A percentile compares a stretch with the other conserved stretches of the same genome.
Evolutionary conservation across 768 basidiomycete species (phyloP).

Genomic region (Myochromella boudieri): DNA sequence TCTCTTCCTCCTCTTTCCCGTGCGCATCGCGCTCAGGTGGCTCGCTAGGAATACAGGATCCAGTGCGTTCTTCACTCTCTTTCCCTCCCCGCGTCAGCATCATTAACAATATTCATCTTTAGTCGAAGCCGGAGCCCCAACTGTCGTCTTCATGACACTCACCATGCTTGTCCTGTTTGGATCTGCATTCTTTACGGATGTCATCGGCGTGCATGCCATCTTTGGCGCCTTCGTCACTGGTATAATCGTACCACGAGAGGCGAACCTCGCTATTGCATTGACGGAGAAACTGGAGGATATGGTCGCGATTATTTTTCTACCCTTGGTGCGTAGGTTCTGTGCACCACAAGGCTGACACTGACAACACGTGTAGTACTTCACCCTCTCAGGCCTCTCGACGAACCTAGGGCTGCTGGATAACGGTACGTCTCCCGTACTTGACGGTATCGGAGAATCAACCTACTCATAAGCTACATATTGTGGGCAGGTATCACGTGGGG

Average conservation of each 20-base stretch:
- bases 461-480: background rate
- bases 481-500: conserved; percentile 77
- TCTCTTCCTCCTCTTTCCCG: conserved; percentile 69
- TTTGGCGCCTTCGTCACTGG: conserved; percentile 89
- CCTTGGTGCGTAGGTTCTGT: conserved; percentile 48
- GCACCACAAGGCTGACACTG: background rate
- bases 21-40: conserved; percentile 63
- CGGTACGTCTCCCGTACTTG: conserved; percentile 45
- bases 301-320: conserved; percentile 86
- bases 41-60: conserved; percentile 79
- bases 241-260: conserved; percentile 82
- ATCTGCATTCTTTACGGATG: conserved; percentile 90
- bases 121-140: conserved; percentile 79
- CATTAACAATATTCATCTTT: background rate
- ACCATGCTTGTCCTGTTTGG: conserved; percentile 81
- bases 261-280: conserved; percentile 81
- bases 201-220: conserved; percentile 90
- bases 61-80: conserved; percentile 33
- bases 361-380: conserved; percentile 71
- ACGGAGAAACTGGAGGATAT: conserved; percentile 97
- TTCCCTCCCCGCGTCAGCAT: background rate
- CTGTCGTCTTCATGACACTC: conserved; percentile 86
- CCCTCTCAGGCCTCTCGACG: conserved; percentile 87
- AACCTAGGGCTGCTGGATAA: conserved; percentile 81
- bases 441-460: background rate